Base-by-base conservation (phyloP, 495 filamentous ascomycete genomes). In the Tuber indicum region DNA sequence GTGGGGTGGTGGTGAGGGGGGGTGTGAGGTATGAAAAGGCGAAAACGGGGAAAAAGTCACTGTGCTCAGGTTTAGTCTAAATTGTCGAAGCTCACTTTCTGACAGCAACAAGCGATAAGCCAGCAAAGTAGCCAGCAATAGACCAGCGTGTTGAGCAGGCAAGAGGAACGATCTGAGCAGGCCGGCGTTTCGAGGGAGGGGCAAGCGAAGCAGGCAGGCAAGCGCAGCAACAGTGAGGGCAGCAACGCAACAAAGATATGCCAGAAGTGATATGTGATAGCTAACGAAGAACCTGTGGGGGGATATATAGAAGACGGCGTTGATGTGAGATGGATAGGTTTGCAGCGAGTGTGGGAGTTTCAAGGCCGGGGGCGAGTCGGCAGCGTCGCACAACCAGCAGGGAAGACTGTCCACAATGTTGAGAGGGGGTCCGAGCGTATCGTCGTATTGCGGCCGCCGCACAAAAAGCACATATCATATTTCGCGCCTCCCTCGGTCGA, bases 41-140 rank as follows among this genome's bases (percentile, higher is more conserved):
- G 74, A 80, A 80, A 66, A 32, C n/a, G 9, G 58, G 74, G 77
- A 76, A 80, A 79, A 80, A 71, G 78, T 80, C 78, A 80, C 78
- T 79, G 78, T 80, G 78, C 78, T 74, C 78, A 80, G 77, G 77
- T 80, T 80, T 71, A 79, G 78, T 79, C 78, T 80, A 79, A 74
- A 78, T 79, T 80, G 47, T 73, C 73, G 78, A 72, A 77, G 71
- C 78, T 79, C 78, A 80, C 78, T 74, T 77, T 80, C 78, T 79
- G 79, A 73, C 58, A 62, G 26, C 52, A 66, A 66, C 74, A 76
- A 80, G 77, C 74, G 79, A 76, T 47, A 71, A 77, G 79, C 78
- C 77, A 80, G 78, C 62, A 58, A 77, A 26, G 52, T 23, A 26
- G 74, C 58, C 73, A 80, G 73, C 76, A 77, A 80, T 79, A 76